Conservation (phyloP, 257 asterid species). For the Solanum dulcamara region DNA sequence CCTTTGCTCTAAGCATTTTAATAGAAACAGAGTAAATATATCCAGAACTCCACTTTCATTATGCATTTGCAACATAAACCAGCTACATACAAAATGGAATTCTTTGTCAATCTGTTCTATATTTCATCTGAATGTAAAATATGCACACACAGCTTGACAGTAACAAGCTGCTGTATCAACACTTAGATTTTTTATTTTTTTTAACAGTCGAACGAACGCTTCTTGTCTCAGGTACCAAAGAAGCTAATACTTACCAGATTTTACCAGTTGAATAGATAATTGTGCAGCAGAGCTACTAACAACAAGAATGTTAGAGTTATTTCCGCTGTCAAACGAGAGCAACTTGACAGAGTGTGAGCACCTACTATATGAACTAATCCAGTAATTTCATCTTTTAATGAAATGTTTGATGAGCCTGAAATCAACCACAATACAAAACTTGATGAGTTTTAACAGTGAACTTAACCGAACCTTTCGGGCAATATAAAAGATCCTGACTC, state of each 20-base stretch:
- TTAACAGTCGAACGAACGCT: neutral
- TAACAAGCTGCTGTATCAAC: neutral
- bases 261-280: conserved; percentile 13
- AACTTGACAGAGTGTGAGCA: conserved; percentile 58
- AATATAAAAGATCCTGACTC: neutral
- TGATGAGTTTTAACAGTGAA: neutral
- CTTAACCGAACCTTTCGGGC: neutral
- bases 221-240: neutral
- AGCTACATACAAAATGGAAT: neutral
- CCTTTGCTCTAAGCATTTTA: neutral
- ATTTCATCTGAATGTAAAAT: neutral
- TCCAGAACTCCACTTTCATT: neutral
- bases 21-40: neutral
- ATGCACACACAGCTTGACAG: neutral
- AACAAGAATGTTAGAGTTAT: conserved; percentile 21
- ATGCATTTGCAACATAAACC: neutral
- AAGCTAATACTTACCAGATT: neutral
- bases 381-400: conserved; percentile 85
- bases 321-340: conserved; percentile 13
- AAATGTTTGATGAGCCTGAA: conserved; percentile 87
- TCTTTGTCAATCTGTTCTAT: neutral
- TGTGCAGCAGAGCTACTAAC: conserved; percentile 29
- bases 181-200: neutral
- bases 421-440: neutral
- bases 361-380: conserved; percentile 97